Evolutionary conservation across 1,139 yeast species (phyloP), one percentile per base, ranked within the genome.

Genomic region (Blastobotrys persicus): DNA sequence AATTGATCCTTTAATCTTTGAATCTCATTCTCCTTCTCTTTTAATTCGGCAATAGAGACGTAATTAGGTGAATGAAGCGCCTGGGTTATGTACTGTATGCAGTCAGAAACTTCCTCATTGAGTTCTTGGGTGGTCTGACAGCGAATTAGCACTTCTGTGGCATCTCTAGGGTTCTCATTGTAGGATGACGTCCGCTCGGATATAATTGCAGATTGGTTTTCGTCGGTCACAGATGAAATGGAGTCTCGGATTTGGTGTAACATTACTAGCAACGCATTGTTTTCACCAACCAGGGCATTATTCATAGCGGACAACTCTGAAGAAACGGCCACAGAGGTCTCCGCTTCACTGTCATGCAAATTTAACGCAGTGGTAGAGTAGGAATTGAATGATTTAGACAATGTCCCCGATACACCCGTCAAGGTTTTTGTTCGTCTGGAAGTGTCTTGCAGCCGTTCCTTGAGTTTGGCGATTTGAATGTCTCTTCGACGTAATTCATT

Each of bases 401-500:
- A 50, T 1, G 59, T 53, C 12, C 64, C 65, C 19, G 59, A 52
- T 6, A 57, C 57, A 3, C 61, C 64, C 9, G 50, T 50, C 11
- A 58, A 45, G 9, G 54, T 47, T 44, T 51, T 55, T 31, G 51
- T 46, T 5, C 57, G 48, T 26, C 59, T 34, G 2, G 59, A 54
- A 23, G 41, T 17, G 19, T 58, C 61, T 11, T 51, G 53, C 6
- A 61, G 44, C 31, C 62, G 56, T 23, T 58, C 59, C 44, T 59
- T 59, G 40, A 62, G 49, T 35, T 54, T 39, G 31, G 58, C 54
- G 18, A 61, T 48, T 19, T 60, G 60, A 20, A 62, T 54, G 44
- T 63, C 67, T 4, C 60, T 47, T 45, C 54, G 61, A 6, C 67
- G 50, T 38, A 63, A 51, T 40, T 63, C 67, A 33, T 57, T 60